Conservation (phyloP, 2,329 filamentous ascomycete genomes). For the Paraconiothyrium sp. region DNA sequence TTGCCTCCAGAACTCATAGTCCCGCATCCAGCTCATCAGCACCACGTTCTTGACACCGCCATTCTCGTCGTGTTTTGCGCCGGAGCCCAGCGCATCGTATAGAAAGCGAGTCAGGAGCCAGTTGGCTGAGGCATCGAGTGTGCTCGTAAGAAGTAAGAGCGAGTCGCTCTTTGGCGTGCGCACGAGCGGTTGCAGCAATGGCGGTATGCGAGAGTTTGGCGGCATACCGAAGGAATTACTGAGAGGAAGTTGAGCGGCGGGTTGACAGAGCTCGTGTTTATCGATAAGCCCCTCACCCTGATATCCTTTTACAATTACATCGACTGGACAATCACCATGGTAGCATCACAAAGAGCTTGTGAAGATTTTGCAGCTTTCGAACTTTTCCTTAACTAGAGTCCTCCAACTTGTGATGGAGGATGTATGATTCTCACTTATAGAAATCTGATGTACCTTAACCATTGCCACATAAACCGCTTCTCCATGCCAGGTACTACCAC, state of each 20-base stretch:
- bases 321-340: background rate
- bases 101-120: slow-evolving; percentile 66
- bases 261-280: slow-evolving; percentile 1
- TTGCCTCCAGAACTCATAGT: slow-evolving; percentile 80
- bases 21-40: slow-evolving; percentile 83
- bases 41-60: slow-evolving; percentile 61
- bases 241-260: background rate
- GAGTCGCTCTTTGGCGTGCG: slow-evolving; percentile 65
- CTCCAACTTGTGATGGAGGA: background rate
- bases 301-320: background rate
- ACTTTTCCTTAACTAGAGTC: background rate
- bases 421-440: background rate
- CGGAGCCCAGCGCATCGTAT: slow-evolving; percentile 54
- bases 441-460: background rate
- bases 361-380: background rate
- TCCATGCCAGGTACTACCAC: background rate
- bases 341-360: background rate
- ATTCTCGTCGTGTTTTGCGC: slow-evolving; percentile 32
- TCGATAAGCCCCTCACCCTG: slow-evolving; percentile 3
- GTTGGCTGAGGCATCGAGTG: slow-evolving; percentile 62
- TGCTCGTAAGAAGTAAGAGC: slow-evolving; percentile 73
- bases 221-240: slow-evolving; percentile 35
- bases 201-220: slow-evolving; percentile 64
- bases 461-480: background rate
- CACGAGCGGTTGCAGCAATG: slow-evolving; percentile 72